Evolutionary conservation across 225 moss, liverwort and hornwort genomes (phyloP), one percentile per base, ranked within the genome.

Genomic region (Polytrichum formosum): DNA sequence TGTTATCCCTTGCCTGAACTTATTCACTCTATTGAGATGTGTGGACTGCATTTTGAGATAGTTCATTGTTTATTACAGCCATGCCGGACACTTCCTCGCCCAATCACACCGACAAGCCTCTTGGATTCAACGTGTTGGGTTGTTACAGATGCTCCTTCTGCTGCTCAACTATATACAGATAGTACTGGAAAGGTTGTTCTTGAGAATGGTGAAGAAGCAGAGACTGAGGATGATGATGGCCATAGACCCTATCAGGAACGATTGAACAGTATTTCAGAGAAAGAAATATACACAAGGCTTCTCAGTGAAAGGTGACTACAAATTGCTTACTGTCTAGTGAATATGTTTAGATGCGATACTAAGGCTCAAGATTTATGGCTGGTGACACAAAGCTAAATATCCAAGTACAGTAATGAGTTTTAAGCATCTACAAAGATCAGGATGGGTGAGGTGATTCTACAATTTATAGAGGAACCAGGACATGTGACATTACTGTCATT

Each of bases 151-250:
- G 29, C 76, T 64, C 80, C 83, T 64, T 64, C 70, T 56, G 74
- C 86, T 78, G 88, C 88, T 65, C 82, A 83, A 70, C 61, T 88
- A 17, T 88, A 82, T 53, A 85, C 80, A 69, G 80, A 85, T 76
- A 81, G 75, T 62, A 70, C 82, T 71, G 88, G 80, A 76, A 81
- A 73, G 61, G 77, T 76, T 61, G 53, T 81, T 72, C 70, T 74
- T 70, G 79, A 75, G 67, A 80, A 80, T 22, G 85, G 72, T 63
- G 23, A 19, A 66, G 82, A 82, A 67, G 53, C 67, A 65, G 79
- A 77, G 73, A 70, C 77, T 46, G 77, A 70, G 68, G 35, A 73
- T 33, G 82, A 77, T 63, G 67, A 83, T 73, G 80, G 76, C 54
- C 67, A 73, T 64, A 69, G 55, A 26, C 72, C 60, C 8, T 71